phyloP scores from a whole-genome alignment of 106 monocot genomes.

The Iris macrosiphon region DNA sequence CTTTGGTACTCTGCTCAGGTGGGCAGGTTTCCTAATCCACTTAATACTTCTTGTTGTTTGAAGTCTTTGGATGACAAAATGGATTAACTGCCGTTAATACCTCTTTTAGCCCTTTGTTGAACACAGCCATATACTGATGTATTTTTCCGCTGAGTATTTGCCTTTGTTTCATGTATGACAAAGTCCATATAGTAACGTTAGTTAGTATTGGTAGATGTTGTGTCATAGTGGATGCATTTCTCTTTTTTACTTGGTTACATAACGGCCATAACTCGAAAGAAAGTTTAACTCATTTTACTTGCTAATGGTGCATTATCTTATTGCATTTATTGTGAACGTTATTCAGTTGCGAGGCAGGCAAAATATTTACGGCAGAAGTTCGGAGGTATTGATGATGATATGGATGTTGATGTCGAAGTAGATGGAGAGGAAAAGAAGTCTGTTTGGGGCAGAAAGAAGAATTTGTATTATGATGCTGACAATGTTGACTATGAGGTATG shows the following conservation, averaged over 20 bases:
- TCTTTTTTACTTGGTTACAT: not conserved
- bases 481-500: constrained; percentile 63
- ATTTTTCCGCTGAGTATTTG: too few relatives aligned
- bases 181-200: not conserved
- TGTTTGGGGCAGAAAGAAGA: constrained; percentile 62
- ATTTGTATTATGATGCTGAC: constrained; percentile 55
- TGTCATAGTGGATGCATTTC: not conserved
- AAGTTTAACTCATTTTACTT: not conserved
- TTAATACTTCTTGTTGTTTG: too few relatives aligned
- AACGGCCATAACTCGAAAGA: not conserved
- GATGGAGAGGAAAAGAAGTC: constrained; percentile 34
- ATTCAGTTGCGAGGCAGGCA: constrained; percentile 57
- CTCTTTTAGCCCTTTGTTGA: too few relatives aligned
- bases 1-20: too few relatives aligned
- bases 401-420: constrained; percentile 43
- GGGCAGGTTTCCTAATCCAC: too few relatives aligned
- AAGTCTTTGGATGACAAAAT: too few relatives aligned
- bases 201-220: not conserved
- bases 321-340: not conserved
- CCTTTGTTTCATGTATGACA: not conserved
- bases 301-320: not conserved
- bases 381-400: constrained; percentile 59
- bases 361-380: constrained; percentile 57
- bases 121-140: too few relatives aligned
- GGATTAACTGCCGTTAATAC: too few relatives aligned